A percentile compares a stretch with the other conserved stretches of the same genome.
phyloP scores from a whole-genome alignment of 345 rosid species.

The Populus deltoides region DNA sequence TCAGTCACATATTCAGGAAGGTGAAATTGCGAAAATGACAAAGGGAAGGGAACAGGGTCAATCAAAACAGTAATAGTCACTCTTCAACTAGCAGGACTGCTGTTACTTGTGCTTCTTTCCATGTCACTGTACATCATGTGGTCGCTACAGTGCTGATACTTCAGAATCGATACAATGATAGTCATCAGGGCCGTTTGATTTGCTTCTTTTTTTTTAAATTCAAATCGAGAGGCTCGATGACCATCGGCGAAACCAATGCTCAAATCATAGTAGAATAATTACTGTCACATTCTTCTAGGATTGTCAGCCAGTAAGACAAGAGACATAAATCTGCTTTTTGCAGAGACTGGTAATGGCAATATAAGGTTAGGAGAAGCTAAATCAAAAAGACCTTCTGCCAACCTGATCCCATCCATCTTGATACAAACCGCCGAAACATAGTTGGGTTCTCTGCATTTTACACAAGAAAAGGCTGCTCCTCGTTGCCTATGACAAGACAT shows the following conservation, averaged over 20 bases:
- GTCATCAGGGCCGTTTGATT: neutral
- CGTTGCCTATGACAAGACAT: slow-evolving; percentile 24
- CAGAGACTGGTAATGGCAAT: slow-evolving; percentile 7
- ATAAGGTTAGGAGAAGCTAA: neutral
- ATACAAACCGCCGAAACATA: slow-evolving; percentile 33
- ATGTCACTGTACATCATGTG: neutral
- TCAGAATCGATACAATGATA: neutral
- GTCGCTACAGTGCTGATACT: neutral
- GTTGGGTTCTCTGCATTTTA: slow-evolving; percentile 19
- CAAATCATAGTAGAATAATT: neutral
- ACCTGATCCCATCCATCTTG: slow-evolving; percentile 14
- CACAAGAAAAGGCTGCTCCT: slow-evolving; percentile 28
- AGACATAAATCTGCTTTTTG: slow-evolving; percentile 19
- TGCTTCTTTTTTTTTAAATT: neutral
- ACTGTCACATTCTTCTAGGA: neutral
- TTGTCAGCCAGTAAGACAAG: slow-evolving; percentile 3
- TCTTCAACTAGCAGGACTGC: neutral
- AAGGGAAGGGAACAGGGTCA: neutral
- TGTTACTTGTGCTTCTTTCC: neutral
- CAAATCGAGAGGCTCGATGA: neutral
- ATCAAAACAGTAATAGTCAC: neutral
- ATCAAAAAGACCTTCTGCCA: slow-evolving; percentile 18
- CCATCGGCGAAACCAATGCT: neutral
- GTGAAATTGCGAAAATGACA: neutral
- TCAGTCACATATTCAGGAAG: neutral